These are phyloP conservation scores for Lasiosphaeria miniovina DNA, from an alignment of 495 filamentous ascomycete species.

Conservation along the genomic window DNA sequence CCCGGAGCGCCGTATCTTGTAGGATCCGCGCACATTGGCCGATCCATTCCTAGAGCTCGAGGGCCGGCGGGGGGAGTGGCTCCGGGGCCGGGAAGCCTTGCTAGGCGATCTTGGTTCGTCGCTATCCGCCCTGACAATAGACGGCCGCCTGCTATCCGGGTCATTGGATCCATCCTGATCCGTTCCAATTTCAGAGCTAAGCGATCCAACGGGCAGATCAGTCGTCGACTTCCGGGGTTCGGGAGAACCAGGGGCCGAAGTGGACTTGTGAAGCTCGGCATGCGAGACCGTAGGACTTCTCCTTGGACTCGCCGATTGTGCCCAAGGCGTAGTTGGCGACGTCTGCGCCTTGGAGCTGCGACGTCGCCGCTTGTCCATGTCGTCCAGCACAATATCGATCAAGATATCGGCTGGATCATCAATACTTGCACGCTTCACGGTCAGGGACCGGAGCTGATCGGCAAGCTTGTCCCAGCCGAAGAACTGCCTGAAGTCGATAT, in stretches of 20 bases:
- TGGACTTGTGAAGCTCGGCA: conserved; percentile 54
- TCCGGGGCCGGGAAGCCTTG: conserved; percentile 56
- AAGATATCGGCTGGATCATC: conserved; percentile 89
- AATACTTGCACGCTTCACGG: conserved; percentile 80
- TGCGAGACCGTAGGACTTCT: conserved; percentile 54
- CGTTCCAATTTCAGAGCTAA: conserved; percentile 41
- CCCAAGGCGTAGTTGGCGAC: conserved; percentile 69
- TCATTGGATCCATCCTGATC: conserved; percentile 31
- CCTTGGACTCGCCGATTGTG: conserved; percentile 56
- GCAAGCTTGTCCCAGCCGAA: conserved; percentile 93
- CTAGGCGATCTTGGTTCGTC: conserved; percentile 39
- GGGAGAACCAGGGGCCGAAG: conserved; percentile 65
- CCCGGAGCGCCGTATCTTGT: conserved; percentile 76
- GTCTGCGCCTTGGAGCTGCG: conserved; percentile 81
- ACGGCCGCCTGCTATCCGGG: conserved; percentile 38
- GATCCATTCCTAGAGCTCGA: conserved; percentile 66
- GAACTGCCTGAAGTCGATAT: conserved; percentile 94
- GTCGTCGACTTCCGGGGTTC: conserved; percentile 46
- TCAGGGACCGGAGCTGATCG: conserved; percentile 84
- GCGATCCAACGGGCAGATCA: conserved; percentile 45
- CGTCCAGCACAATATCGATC: conserved; percentile 89
- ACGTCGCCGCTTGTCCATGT: conserved; percentile 85
- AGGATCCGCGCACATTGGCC: conserved; percentile 56
- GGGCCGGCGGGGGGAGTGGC: conserved; percentile 76
- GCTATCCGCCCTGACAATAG: conserved; percentile 36